Percentiles rank a stretch among this genome's conserved stretches.
Evolutionary conservation across 2,329 filamentous ascomycete genomes (phyloP).

Genomic region (Fusarium pseudoanthophilum): DNA sequence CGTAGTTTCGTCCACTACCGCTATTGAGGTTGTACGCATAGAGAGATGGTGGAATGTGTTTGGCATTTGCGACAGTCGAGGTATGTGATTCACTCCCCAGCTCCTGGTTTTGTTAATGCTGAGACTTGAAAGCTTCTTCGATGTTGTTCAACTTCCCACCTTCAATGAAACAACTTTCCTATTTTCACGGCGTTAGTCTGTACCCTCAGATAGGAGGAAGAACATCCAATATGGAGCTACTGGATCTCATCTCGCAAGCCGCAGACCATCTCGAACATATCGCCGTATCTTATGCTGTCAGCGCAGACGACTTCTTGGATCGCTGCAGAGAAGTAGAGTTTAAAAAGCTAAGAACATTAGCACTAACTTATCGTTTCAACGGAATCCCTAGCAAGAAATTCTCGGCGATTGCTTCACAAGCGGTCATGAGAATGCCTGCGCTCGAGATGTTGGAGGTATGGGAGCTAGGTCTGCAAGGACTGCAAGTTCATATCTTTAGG

Average conservation of each 20-base stretch:
- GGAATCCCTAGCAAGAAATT: background rate
- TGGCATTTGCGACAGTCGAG: accelerated
- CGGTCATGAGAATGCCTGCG: background rate
- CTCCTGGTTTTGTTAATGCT: background rate
- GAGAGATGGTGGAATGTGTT: background rate
- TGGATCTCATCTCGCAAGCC: background rate
- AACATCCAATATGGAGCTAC: too few species aligned
- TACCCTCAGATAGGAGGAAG: too few species aligned
- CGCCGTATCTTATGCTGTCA: background rate
- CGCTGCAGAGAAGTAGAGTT: background rate
- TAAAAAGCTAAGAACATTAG: background rate
- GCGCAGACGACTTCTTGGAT: background rate
- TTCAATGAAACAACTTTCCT: background rate
- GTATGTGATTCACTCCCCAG: background rate
- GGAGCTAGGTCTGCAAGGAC: background rate
- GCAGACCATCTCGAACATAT: background rate
- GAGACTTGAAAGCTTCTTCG: background rate
- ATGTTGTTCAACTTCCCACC: background rate
- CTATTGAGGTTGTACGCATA: background rate
- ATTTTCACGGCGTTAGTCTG: background rate
- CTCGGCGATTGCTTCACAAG: background rate
- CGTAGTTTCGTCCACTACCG: background rate
- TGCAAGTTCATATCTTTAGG: background rate
- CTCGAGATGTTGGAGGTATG: background rate
- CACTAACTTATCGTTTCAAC: background rate